A percentile compares a stretch with the other conserved stretches of the same genome.
Evolutionary conservation across 1,284 basidiomycete species (phyloP).

Genomic region (Boletus albobrunnescens): DNA sequence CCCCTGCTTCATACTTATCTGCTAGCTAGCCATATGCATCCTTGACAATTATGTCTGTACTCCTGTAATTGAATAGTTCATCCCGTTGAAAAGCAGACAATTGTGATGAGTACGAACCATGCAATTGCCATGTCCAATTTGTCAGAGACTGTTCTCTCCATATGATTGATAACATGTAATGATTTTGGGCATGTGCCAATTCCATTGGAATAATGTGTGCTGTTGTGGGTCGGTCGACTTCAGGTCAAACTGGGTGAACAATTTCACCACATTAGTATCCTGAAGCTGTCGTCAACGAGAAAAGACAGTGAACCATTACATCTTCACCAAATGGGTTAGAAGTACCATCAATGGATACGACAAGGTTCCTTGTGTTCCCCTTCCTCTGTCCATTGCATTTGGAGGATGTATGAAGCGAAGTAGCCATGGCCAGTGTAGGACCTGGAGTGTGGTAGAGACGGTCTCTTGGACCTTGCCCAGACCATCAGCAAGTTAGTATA

Average conservation of each 20-base stretch:
- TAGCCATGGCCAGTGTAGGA: too few species aligned
- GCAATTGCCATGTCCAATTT: conserved; percentile 29
- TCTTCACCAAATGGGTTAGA: conserved; percentile 30
- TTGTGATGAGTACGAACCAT: conserved; percentile 16
- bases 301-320: conserved; percentile 4
- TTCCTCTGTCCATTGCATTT: too few species aligned
- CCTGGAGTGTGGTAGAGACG: too few species aligned
- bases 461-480: too few species aligned
- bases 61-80: conserved; percentile 10
- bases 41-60: conserved; percentile 19
- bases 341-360: conserved; percentile 32
- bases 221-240: conserved; percentile 17
- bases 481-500: too few species aligned
- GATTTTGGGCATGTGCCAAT: conserved; percentile 36
- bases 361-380: conserved; percentile 21
- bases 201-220: conserved; percentile 36
- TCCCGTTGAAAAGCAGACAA: not conserved
- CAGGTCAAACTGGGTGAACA: conserved; percentile 28
- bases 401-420: too few species aligned
- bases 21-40: conserved; percentile 6
- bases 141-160: conserved; percentile 16
- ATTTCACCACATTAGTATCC: conserved; percentile 38
- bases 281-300: conserved; percentile 16
- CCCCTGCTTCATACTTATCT: conserved; percentile 7
- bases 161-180: conserved; percentile 16